Percentiles rank a stretch among this genome's conserved stretches.
Evolutionary conservation across 2,329 filamentous ascomycete species (phyloP).

Genomic region (Cercospora janseana): DNA sequence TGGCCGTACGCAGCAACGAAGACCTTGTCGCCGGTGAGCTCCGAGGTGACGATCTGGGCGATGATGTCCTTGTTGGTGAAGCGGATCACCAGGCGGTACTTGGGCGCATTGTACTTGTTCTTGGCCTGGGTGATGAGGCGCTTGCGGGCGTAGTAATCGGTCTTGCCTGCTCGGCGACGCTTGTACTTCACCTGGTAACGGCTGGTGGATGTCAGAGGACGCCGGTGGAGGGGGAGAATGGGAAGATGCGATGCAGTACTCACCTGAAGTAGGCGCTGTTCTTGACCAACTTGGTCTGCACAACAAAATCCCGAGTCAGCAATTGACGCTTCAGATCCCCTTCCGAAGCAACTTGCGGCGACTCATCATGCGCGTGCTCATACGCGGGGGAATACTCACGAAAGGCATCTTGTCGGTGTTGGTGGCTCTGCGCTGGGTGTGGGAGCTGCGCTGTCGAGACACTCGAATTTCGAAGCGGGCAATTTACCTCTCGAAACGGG

Average conservation of each 20-base stretch:
- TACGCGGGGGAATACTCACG: constrained; percentile 29
- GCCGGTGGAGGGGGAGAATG: constrained; percentile 97
- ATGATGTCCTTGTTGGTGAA: constrained; percentile 87
- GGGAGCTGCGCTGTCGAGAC: constrained; percentile 6
- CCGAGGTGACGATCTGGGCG: constrained; percentile 92
- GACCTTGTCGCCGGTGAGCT: constrained; percentile 98
- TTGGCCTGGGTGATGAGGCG: constrained; percentile 99
- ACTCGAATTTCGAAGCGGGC: background rate
- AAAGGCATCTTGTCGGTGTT: constrained; percentile 44
- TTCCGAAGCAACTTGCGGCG: constrained; percentile 99
- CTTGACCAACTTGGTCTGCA: constrained; percentile 26
- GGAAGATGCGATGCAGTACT: constrained; percentile 25
- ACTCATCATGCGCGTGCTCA: constrained; percentile 58
- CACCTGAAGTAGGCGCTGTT: constrained; percentile 15
- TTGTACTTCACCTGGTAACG: constrained; percentile 99
- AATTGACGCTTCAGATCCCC: constrained; percentile 96
- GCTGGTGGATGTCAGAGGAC: constrained; percentile 81
- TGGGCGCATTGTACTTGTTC: constrained; percentile 99
- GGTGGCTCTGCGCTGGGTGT: background rate
- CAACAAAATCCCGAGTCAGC: constrained; percentile 81
- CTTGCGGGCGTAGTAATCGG: constrained; percentile 99
- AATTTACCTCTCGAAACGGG: background rate
- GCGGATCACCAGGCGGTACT: constrained; percentile 98
- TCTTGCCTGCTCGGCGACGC: constrained; percentile 93
- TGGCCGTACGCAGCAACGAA: constrained; percentile 89